Evolutionary conservation across 441 rosid genomes (phyloP).

Genomic region (Iberis amara): DNA sequence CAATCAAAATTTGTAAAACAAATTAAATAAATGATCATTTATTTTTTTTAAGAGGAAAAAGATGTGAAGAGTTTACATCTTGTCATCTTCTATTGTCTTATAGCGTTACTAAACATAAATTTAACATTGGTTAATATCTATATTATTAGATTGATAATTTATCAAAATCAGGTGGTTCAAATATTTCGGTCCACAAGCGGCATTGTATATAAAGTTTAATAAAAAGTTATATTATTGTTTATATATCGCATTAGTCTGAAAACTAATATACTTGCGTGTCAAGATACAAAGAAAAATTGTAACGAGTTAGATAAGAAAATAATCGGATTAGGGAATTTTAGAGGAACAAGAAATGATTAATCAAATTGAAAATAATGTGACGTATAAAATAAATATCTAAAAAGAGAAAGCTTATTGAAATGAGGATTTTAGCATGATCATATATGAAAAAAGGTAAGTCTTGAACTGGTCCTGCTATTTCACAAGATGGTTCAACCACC

Average conservation of each 20-base stretch:
- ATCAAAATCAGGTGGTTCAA: no score
- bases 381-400: background rate
- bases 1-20: no score
- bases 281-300: slow-evolving; percentile 1
- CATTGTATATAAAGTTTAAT: no score
- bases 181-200: no score
- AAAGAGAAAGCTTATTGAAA: slow-evolving; percentile 10
- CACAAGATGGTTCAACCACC: slow-evolving; percentile 72
- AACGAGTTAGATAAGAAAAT: slow-evolving; percentile 29
- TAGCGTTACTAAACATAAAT: no score
- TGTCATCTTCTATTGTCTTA: no score
- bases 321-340: slow-evolving; percentile 16
- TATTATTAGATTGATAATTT: no score
- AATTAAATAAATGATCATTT: no score
- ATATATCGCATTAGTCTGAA: slow-evolving; percentile 17
- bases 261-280: slow-evolving; percentile 19
- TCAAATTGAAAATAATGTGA: slow-evolving; percentile 16
- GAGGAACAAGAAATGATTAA: slow-evolving; percentile 23
- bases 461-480: slow-evolving; percentile 30
- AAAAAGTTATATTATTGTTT: background rate
- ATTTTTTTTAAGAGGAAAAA: no score
- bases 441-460: slow-evolving; percentile 25
- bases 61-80: no score
- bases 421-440: slow-evolving; percentile 21
- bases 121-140: no score